Evolutionary conservation across 257 asterid genomes (phyloP).

Genomic region (Agastache rugosa): DNA sequence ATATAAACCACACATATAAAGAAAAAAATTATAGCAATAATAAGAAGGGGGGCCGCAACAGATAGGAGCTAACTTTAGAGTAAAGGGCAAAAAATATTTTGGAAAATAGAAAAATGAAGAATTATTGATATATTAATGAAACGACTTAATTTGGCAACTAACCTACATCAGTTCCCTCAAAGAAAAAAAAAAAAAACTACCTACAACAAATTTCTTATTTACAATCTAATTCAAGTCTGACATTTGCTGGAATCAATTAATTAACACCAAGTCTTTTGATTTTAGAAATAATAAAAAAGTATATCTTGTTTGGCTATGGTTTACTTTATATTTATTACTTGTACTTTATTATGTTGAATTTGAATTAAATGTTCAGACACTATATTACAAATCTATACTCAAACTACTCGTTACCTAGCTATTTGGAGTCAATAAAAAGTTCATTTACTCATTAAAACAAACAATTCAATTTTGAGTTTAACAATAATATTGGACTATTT

Average conservation of each 20-base stretch:
- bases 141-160: constrained; percentile 35
- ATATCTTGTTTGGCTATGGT: background rate
- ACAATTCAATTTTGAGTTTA: too few species aligned
- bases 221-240: constrained; percentile 25
- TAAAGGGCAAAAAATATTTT: background rate
- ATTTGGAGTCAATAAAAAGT: too few species aligned
- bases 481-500: too few species aligned
- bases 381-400: too few species aligned
- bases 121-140: constrained; percentile 20
- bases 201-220: constrained; percentile 11
- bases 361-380: background rate
- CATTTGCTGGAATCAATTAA: constrained; percentile 37
- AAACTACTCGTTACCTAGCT: too few species aligned
- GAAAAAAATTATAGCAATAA: background rate
- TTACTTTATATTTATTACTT: background rate
- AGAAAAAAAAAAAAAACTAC: background rate
- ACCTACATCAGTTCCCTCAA: constrained; percentile 23
- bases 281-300: background rate
- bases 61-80: constrained; percentile 19
- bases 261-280: background rate
- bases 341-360: background rate
- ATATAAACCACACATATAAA: constrained; percentile 10
- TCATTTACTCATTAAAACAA: too few species aligned
- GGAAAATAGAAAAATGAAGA: background rate
- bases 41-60: constrained; percentile 10